Conservation (phyloP, 768 basidiomycete genomes). For the Termitomyces sp. region DNA sequence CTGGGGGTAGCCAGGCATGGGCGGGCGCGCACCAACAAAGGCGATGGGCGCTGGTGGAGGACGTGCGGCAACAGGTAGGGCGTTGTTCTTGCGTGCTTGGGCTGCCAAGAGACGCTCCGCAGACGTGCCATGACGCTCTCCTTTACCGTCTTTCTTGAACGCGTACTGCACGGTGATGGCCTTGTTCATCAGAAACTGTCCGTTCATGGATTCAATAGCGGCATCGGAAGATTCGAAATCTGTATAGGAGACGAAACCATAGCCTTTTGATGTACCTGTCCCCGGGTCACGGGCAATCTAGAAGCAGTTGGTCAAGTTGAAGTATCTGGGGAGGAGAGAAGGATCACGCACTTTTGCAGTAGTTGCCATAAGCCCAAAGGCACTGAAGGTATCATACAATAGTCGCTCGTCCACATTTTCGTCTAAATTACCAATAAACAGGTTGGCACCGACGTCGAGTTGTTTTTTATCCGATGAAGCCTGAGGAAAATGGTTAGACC, state of each 20-base stretch:
- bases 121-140: conserved; percentile 93
- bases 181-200: conserved; percentile 98
- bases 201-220: conserved; percentile 95
- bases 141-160: conserved; percentile 99
- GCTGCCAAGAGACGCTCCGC: conserved; percentile 96
- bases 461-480: conserved; percentile 98
- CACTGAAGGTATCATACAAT: conserved; percentile 92
- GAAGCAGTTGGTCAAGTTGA: background rate
- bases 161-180: conserved; percentile 96
- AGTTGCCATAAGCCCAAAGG: conserved; percentile 89
- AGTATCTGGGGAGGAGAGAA: conserved; percentile 5
- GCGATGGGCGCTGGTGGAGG: conserved; percentile 73
- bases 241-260: conserved; percentile 95
- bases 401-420: conserved; percentile 92
- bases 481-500: conserved; percentile 32
- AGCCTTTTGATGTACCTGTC: conserved; percentile 87
- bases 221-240: conserved; percentile 98
- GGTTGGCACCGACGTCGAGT: conserved; percentile 94
- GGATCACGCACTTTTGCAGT: conserved; percentile 68
- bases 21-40: conserved; percentile 60
- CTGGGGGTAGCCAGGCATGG: conserved; percentile 67
- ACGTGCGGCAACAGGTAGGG: conserved; percentile 70
- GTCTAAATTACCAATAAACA: conserved; percentile 95
- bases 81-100: conserved; percentile 94
- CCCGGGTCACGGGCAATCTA: conserved; percentile 91